Base-by-base conservation (phyloP, 345 rosid genomes). In the Gynandropsis gynandra region DNA sequence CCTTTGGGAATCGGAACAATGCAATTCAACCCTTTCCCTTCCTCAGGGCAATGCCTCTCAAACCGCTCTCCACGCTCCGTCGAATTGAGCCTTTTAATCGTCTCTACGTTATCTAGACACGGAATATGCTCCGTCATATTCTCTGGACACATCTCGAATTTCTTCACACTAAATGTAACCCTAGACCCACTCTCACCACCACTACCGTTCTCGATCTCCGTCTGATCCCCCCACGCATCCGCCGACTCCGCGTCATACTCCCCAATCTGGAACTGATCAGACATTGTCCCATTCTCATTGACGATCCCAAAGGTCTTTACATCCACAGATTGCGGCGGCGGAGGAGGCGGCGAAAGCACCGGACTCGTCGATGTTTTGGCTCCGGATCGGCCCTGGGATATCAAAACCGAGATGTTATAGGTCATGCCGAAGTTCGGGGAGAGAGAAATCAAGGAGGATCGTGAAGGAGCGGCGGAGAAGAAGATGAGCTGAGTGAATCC, bases 201-300 rank as follows among this genome's bases (percentile, higher is more conserved):
- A 51, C 46, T 15, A 27, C 43, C 68, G 55, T 8, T 56, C 32
- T 27, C 72, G 7, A 19, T n/a, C 48, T 66, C 76, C 61, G 67
- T 70, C 37, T 53, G 66, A 33, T 76, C 79, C 21, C 72, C 72
- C 82, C 76, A 60, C 39, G 62, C 56, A 54, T 82, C 93, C 63
- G 73, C 73, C 51, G 75, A 54, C 8, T 66, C 82, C 45, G 83
- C 70, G 68, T 85, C 95, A 52, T 80, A 76, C 59, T 87, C 83
- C 7, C 98, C 95, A 32, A 83, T 65, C 70, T 81, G 87, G 46
- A 92, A 92, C 54, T 85, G 67, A 38, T 85, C 78, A 15, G 83
- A 73, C 97, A 87, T 92, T 16, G 79, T 83, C 16, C 99, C 99
- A 13, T 83, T 79, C 69, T 76, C 82, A 44, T 81, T 81, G 15